Evolutionary conservation across 2,329 filamentous ascomycete species (phyloP), one percentile per base, ranked within the genome.

Genomic region (Talaromyces atroroseus): DNA sequence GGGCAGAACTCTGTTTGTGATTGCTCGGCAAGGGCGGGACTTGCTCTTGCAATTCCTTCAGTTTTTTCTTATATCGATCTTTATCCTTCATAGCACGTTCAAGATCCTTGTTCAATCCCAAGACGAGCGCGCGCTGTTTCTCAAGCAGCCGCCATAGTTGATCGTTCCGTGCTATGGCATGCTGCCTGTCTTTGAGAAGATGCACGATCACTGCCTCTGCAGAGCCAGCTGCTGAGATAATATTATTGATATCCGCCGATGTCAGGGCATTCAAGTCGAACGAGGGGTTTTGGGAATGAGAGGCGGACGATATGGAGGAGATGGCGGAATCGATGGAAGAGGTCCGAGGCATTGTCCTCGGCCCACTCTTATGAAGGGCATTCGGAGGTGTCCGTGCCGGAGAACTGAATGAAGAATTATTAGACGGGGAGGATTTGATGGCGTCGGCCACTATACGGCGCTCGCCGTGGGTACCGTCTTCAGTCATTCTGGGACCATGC

Each of bases 61-160:
- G 71, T 72, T 94, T 96, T 71, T 87, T 92, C 65, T 89, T 85
- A 69, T 97, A 97, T 64, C 88, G 87, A 63, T 97, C 92, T 73
- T 96, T 96, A 64, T 97, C 94, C 69, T 95, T 95, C 61, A 96
- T 73, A 1, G 92, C 86, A 52, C 89, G 84, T 72, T 97, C 92
- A 12, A 99, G 78, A 69, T 99, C 94, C 71, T 94, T 95, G 68
- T 97, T 96, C 60, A 99, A 79, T 7, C 92, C 92, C 20, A 96
- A 74, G 54, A 99, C 91, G 85, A 99, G 92, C 16, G 90, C 85
- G 60, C 92, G 82, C 72, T 99, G 94, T 76, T 99, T 97, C 71
- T 97, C 92, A 50, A 99, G 91, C 48, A 99, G 76, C 51, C 91
- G 87, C 94, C 94, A 99, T 65, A 99, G 76, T 70, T 99, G 92